These are phyloP conservation scores for Esteya vermicola DNA, from an alignment of 2,329 filamentous ascomycete genomes.

Conservation along the genomic window DNA sequence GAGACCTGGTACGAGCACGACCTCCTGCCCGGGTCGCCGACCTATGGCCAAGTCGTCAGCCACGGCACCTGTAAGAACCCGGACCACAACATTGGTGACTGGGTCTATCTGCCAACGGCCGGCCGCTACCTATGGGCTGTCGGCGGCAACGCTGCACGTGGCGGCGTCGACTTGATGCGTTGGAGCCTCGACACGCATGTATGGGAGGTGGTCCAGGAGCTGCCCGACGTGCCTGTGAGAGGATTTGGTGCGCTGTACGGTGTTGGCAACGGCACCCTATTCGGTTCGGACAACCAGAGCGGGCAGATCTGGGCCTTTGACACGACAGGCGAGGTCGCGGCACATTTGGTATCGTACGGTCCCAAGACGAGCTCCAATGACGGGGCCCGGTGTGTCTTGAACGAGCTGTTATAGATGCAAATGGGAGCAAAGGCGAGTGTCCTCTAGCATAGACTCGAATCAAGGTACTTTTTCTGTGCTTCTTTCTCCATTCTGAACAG, in stretches of 20 bases:
- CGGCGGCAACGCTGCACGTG: neutral
- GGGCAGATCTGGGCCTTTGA: neutral
- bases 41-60: slow-evolving; percentile 2
- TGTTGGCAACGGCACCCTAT: slow-evolving; percentile 3
- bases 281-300: neutral
- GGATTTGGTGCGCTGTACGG: slow-evolving; percentile 5
- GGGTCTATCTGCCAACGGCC: slow-evolving; percentile 3
- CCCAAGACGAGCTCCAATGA: neutral
- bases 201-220: slow-evolving; percentile 4
- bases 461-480: too few relatives aligned
- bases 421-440: too few relatives aligned
- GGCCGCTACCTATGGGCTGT: slow-evolving; percentile 4
- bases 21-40: slow-evolving; percentile 3
- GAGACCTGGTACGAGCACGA: slow-evolving; percentile 2
- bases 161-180: slow-evolving; percentile 3
- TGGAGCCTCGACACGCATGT: slow-evolving; percentile 3
- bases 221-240: neutral
- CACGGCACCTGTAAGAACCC: slow-evolving; percentile 1
- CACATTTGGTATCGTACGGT: neutral
- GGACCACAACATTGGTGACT: slow-evolving; percentile 1
- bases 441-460: too few relatives aligned
- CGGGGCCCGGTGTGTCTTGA: neutral
- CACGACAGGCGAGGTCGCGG: neutral
- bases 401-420: too few relatives aligned
- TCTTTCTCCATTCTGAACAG: too few relatives aligned